These are phyloP conservation scores for Sphaerulina populicola DNA, from an alignment of 2,329 filamentous ascomycete genomes.

Conservation along the genomic window DNA sequence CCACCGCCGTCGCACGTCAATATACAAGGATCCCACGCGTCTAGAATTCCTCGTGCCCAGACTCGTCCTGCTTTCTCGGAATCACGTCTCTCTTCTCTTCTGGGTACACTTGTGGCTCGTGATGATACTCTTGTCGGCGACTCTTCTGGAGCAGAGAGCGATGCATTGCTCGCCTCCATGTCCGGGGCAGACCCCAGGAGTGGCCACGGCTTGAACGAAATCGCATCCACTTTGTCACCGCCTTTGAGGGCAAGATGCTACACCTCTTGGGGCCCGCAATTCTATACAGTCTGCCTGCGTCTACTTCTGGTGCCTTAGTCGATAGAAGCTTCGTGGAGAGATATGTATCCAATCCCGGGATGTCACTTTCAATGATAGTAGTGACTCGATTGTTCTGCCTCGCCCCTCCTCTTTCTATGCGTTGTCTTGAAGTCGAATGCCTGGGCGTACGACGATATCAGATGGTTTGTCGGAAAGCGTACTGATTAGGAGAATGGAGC, in stretches of 20 bases:
- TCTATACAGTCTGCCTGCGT: not conserved
- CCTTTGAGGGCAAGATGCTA: constrained; percentile 11
- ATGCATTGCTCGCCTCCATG: constrained; percentile 22
- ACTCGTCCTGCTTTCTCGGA: constrained; percentile 36
- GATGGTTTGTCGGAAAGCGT: not conserved
- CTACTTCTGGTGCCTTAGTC: not conserved
- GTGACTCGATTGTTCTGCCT: not conserved
- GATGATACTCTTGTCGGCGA: constrained; percentile 21
- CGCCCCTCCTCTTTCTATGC: constrained; percentile 1
- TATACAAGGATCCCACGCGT: constrained; percentile 44
- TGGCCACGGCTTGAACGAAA: constrained; percentile 29
- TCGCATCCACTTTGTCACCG: constrained; percentile 29
- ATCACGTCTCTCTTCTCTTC: constrained; percentile 32
- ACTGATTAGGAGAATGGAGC: not conserved
- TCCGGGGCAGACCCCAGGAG: constrained; percentile 21
- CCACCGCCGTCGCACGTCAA: constrained; percentile 45
- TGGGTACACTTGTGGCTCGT: constrained; percentile 23
- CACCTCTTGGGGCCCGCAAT: not conserved
- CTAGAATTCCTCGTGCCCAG: constrained; percentile 38
- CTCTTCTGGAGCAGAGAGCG: constrained; percentile 14
- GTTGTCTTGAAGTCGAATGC: not conserved
- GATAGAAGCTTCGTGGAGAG: no score
- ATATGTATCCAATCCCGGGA: no score
- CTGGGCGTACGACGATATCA: not conserved
- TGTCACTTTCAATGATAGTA: not conserved